phyloP scores from a whole-genome alignment of 768 basidiomycete species.

The Tremella yokohamensis region DNA sequence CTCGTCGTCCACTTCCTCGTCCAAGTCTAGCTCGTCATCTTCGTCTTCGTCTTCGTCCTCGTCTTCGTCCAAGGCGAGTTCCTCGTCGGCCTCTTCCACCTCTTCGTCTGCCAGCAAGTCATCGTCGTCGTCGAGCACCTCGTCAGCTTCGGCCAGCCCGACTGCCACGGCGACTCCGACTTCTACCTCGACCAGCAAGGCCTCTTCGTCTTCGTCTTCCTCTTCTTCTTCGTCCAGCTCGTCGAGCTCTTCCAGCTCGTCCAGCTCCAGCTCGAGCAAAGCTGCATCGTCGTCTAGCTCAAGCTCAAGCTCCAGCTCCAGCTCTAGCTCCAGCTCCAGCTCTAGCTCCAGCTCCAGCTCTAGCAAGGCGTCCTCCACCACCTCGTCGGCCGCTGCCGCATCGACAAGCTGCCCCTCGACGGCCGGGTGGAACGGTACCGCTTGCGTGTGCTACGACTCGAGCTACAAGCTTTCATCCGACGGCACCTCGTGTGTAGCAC shows the following conservation, averaged over 20 bases:
- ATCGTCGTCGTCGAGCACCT: neutral
- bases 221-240: neutral
- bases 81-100: neutral
- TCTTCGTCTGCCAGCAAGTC: neutral
- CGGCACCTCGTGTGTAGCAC: too few relatives aligned
- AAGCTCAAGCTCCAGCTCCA: neutral
- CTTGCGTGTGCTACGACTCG: slow-evolving; percentile 10
- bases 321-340: neutral
- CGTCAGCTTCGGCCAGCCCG: neutral
- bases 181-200: too few relatives aligned
- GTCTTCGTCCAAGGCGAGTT: too few relatives aligned
- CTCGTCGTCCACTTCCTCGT: neutral
- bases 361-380: neutral
- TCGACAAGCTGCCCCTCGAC: slow-evolving; percentile 1
- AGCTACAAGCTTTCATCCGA: too few relatives aligned
- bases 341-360: neutral
- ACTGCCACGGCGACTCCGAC: too few relatives aligned
- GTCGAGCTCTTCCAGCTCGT: neutral
- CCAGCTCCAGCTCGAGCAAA: neutral
- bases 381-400: neutral
- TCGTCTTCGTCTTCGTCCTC: neutral
- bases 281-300: neutral
- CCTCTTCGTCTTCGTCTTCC: too few relatives aligned
- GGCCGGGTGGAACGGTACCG: slow-evolving; percentile 1
- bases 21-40: neutral